Base-by-base conservation (phyloP, 371 early-diverging fungal species). In the Mucor mucedo region DNA sequence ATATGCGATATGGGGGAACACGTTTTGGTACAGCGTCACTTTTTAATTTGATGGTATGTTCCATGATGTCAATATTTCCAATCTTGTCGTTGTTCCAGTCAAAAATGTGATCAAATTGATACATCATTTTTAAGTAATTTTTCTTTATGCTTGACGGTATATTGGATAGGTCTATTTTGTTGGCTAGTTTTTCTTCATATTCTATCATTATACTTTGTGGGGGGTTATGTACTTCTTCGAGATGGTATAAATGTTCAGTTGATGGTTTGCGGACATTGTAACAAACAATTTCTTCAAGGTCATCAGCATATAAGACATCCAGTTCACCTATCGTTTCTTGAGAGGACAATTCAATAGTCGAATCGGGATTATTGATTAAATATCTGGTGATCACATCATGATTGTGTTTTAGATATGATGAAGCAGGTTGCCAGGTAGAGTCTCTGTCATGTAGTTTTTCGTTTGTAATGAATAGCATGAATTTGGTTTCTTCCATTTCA, bases 51-150 rank as follows among this genome's bases (percentile, higher is more conserved):
- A 60, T 60, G 5, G 10, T 40, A 29, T 60, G 60, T 10, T n/a
- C n/a, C 32, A 42, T 42, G 4, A 42, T 42, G 11, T 42, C 42
- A 5, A 33, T 59, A 6, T 41, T 14, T 16, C 52, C 58, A n/a
- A 58, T 58, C 8, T 33, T 58, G 13, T 58, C 48, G 13, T 58
- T 58, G 21, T 48, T 28, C 60, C 60, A 59, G 16, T 59, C 60
- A 41, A 59, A 59, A 13, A 59, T 41, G 30, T 59, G 30, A 30
- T 50, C 52, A 41, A 35, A 58, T 14, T n/a, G 42, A 44, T 45
- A 8, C n/a, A 56, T 30, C 13, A 56, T 13, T 14, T 30, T 11
- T 7, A 42, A 7, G n/a, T 7, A 42, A 2, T 11, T 42, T 13
- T 4, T 42, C n/a, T 42, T 42, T 4, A 42, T 42, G 3, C 13